Percentiles rank a stretch among this genome's conserved stretches.
Conservation (phyloP, 2,329 filamentous ascomycete species). For the Curvularia sp. region DNA sequence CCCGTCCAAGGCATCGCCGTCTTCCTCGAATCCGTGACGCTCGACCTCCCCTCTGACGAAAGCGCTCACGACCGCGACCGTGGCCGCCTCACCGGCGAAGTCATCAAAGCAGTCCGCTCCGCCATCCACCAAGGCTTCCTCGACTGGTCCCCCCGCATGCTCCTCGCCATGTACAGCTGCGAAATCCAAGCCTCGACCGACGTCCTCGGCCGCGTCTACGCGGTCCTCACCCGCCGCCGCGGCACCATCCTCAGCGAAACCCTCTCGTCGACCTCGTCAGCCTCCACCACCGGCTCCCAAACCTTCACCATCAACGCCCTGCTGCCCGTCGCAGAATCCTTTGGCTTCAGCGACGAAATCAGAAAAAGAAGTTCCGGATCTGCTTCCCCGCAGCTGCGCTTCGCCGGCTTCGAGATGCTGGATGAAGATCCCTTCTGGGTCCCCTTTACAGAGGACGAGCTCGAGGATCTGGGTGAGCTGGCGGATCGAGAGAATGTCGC, state of each 20-base stretch:
- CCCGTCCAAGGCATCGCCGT: conserved; percentile 93
- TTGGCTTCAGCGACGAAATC: conserved; percentile 96
- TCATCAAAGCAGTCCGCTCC: conserved; percentile 86
- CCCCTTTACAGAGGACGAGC: conserved; percentile 91
- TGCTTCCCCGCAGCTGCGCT: conserved; percentile 90
- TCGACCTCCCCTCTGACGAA: conserved; percentile 61
- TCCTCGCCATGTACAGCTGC: conserved; percentile 97
- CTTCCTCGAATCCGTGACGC: conserved; percentile 79
- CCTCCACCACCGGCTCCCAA: conserved; percentile 90
- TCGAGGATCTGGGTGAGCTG: conserved; percentile 93
- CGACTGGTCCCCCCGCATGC: conserved; percentile 93
- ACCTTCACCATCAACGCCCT: conserved; percentile 93
- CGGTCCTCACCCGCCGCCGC: conserved; percentile 92
- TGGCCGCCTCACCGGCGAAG: conserved; percentile 86
- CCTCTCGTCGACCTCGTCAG: conserved; percentile 93
- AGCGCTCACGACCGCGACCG: conserved; percentile 70
- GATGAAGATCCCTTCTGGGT: conserved; percentile 99
- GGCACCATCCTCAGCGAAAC: conserved; percentile 88
- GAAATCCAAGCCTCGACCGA: conserved; percentile 97
- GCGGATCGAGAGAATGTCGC: conserved; percentile 96
- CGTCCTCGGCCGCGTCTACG: conserved; percentile 93
- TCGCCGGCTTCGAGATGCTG: conserved; percentile 88
- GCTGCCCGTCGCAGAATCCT: conserved; percentile 91
- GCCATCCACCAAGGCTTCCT: conserved; percentile 86
- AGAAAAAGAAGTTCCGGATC: conserved; percentile 90